A percentile compares a stretch with the other conserved stretches of the same genome.
Conservation (phyloP, 2,329 filamentous ascomycete genomes). For the Thielaviopsis punctulata region DNA sequence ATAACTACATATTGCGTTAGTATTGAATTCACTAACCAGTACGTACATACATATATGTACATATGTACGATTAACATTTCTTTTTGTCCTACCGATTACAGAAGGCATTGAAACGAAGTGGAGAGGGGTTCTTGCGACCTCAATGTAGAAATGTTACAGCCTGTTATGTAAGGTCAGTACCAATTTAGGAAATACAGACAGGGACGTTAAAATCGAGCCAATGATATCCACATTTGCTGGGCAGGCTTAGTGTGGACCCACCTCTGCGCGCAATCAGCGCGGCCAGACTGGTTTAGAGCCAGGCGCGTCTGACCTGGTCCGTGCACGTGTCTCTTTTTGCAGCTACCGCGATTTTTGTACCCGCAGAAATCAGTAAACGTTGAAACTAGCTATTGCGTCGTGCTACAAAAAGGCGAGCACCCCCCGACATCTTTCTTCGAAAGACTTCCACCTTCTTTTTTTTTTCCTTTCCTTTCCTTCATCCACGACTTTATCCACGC, state of each 20-base stretch:
- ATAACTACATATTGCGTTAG: too few species aligned
- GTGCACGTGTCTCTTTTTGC: conserved; percentile 10
- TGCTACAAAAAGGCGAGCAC: conserved; percentile 42
- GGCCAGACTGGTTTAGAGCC: background rate
- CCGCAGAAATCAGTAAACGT: conserved; percentile 36
- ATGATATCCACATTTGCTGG: conserved; percentile 3
- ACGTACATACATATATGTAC: too few species aligned
- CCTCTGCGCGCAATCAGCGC: conserved; percentile 10
- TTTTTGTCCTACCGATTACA: too few species aligned
- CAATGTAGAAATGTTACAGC: conserved; percentile 5
- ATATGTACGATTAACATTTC: too few species aligned
- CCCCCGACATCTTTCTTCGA: conserved; percentile 33
- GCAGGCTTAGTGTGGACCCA: background rate
- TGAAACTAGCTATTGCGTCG: conserved; percentile 26
- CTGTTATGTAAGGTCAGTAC: background rate
- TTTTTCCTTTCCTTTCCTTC: too few species aligned
- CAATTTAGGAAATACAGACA: conserved; percentile 8
- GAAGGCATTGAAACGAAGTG: too few species aligned
- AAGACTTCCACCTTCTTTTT: conserved; percentile 26
- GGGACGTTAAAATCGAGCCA: background rate
- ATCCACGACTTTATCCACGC: conserved; percentile 13
- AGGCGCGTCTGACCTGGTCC: conserved; percentile 10
- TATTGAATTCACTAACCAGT: background rate
- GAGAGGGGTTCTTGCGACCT: too few species aligned
- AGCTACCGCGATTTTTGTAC: conserved; percentile 9